Base-by-base conservation (phyloP, 768 basidiomycete genomes). In the Xerocomus spinulosus region DNA sequence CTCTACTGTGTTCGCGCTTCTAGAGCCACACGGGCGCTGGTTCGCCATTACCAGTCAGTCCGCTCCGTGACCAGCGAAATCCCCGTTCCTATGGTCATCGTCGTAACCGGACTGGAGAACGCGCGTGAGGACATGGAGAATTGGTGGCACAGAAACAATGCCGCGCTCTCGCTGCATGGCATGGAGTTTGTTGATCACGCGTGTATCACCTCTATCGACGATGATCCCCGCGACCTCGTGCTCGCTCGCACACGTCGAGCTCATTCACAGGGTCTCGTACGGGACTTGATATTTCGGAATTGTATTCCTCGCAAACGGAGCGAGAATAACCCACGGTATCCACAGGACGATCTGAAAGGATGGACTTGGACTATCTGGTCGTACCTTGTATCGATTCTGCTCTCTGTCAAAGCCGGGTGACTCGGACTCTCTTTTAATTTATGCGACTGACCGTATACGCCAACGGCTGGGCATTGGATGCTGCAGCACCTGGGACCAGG, bases 51-150 rank as follows among this genome's bases (percentile, higher is more conserved):
- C 57, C 56, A 52, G 21, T 55, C 66, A 2, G 64, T 74, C 32
- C 51, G 58, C 34, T 55, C 64, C 5, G 58, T 64, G 10, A 64
- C 68, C 17, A 69, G 62, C 29, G 53, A 57, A 10, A 50, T 42
- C 6, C 18, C 56, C 7, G 63, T 70, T 7, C 72, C 75, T 1
- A 65, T 71, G 39, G 62, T 66, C 12, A 50, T 74, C 15, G 67
- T 69, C n/a, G 61, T 73, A 5, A 74, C 71, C 2, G 70, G 68
- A 24, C 62, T 75, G 25, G 74, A 73, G 46, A 57, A 68, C 18
- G 48, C 65, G 24, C 49, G 52, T 20, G 58, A 38, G 37, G 56
- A 57, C 10, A 71, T 70, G 70, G 68, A 71, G 37, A 17, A 25
- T 9, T 69, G 70, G 68, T 69, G 70, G 70, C 20, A 29, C n/a